These are phyloP conservation scores for Barbatosphaeria neglecta DNA, from an alignment of 495 filamentous ascomycete species.

Conservation along the genomic window DNA sequence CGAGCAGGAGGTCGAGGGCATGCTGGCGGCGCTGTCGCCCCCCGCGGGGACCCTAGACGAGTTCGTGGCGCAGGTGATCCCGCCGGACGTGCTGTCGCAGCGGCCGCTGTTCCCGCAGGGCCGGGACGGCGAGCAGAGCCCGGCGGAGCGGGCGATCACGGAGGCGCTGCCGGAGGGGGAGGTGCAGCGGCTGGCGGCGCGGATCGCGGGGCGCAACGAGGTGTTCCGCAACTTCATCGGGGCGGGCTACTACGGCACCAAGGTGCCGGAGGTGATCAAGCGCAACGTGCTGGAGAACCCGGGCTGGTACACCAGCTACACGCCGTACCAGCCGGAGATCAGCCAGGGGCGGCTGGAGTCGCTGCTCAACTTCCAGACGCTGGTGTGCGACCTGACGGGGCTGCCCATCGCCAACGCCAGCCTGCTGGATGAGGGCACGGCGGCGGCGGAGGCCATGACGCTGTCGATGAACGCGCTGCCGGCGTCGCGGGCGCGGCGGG, in stretches of 20 bases:
- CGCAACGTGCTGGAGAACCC: slow-evolving; percentile 89
- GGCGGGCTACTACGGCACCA: slow-evolving; percentile 76
- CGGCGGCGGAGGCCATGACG: slow-evolving; percentile 96
- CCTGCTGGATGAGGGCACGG: slow-evolving; percentile 85
- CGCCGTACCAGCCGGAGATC: slow-evolving; percentile 97
- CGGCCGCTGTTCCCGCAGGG: slow-evolving; percentile 25
- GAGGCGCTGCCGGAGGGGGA: slow-evolving; percentile 24
- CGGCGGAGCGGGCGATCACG: neutral
- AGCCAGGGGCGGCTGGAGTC: slow-evolving; percentile 91
- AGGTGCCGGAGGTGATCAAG: slow-evolving; percentile 84
- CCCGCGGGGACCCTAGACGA: slow-evolving; percentile 63
- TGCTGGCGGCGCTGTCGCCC: slow-evolving; percentile 74
- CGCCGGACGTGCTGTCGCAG: slow-evolving; percentile 65
- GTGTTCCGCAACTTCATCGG: slow-evolving; percentile 64
- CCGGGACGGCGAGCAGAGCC: slow-evolving; percentile 8
- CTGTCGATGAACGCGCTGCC: slow-evolving; percentile 75
- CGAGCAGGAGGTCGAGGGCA: slow-evolving; percentile 53
- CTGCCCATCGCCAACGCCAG: slow-evolving; percentile 91
- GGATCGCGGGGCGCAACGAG: slow-evolving; percentile 57
- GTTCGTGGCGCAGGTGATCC: slow-evolving; percentile 84
- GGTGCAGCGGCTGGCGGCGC: slow-evolving; percentile 32
- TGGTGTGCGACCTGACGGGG: slow-evolving; percentile 82
- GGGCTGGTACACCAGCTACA: slow-evolving; percentile 98
- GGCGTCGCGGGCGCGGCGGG: slow-evolving; percentile 55
- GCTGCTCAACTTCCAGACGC: slow-evolving; percentile 90